These are phyloP conservation scores for Blastocladiella britannica DNA, from an alignment of 192 early-diverging fungal genomes.

Conservation along the genomic window DNA sequence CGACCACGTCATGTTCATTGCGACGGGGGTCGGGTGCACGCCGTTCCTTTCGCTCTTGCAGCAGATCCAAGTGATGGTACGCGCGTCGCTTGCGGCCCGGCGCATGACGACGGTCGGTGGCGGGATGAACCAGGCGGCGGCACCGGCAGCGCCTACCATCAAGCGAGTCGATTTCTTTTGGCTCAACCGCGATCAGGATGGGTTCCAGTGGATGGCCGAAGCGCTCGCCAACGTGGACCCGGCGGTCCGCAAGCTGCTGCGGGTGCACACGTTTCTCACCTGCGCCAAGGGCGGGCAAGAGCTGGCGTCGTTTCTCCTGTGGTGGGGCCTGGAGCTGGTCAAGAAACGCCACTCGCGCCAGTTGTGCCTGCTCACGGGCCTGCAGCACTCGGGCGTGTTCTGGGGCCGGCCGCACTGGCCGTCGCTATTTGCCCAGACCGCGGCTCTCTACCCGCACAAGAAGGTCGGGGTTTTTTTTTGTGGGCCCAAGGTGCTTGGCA, in stretches of 20 bases:
- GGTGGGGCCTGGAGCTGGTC: slow-evolving; percentile 17
- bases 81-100: slow-evolving; percentile 26
- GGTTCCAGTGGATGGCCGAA: slow-evolving; percentile 62
- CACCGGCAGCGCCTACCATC: background rate
- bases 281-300: slow-evolving; percentile 38
- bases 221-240: slow-evolving; percentile 41
- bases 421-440: slow-evolving; percentile 19
- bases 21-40: slow-evolving; percentile 61
- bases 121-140: slow-evolving; percentile 47
- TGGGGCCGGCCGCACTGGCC: slow-evolving; percentile 25
- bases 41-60: slow-evolving; percentile 51
- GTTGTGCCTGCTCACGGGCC: slow-evolving; percentile 22
- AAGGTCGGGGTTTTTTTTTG: slow-evolving; percentile 62
- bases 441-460: slow-evolving; percentile 22
- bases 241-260: slow-evolving; percentile 35
- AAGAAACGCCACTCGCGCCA: slow-evolving; percentile 24
- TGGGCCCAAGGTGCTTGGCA: slow-evolving; percentile 19
- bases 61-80: slow-evolving; percentile 46
- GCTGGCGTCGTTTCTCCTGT: slow-evolving; percentile 13
- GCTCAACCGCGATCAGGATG: slow-evolving; percentile 11
- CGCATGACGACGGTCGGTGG: slow-evolving; percentile 40
- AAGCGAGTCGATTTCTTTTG: background rate
- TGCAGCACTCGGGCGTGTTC: slow-evolving; percentile 17
- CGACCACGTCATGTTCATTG: slow-evolving; percentile 43
- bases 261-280: slow-evolving; percentile 47